A percentile compares a stretch with the other conserved stretches of the same genome.
These are phyloP conservation scores for Aegilops bicornis DNA, from an alignment of 176 grass and related monocot species.

Conservation along the genomic window DNA sequence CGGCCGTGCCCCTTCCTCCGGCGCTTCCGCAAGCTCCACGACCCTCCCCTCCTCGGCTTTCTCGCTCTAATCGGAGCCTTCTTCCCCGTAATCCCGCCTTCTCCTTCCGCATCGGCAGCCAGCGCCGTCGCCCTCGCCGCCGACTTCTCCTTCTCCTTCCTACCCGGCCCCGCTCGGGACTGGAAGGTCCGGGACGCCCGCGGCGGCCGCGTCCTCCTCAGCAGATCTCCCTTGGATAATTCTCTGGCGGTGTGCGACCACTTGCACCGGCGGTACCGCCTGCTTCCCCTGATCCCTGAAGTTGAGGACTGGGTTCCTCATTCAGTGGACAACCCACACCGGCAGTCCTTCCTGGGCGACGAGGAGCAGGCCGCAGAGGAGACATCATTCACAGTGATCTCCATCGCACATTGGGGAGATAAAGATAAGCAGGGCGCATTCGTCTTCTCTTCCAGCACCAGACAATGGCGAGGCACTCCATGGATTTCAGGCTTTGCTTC, in stretches of 20 bases:
- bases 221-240: background rate
- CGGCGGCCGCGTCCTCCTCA: background rate
- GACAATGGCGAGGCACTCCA: background rate
- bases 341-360: background rate
- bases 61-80: background rate
- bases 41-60: background rate
- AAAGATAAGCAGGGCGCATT: background rate
- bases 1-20: background rate
- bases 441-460: background rate
- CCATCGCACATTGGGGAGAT: background rate
- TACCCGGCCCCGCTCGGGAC: background rate
- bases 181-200: background rate
- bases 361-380: background rate
- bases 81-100: background rate
- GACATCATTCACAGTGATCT: background rate
- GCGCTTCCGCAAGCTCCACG: background rate
- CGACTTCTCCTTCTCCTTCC: background rate
- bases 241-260: background rate
- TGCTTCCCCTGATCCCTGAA: background rate
- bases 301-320: background rate
- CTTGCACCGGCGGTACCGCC: background rate
- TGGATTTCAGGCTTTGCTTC: no score
- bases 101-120: background rate
- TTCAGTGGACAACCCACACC: background rate
- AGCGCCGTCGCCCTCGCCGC: background rate